Evolutionary conservation across 768 basidiomycete species (phyloP), one percentile per base, ranked within the genome.

Genomic region (Kwoniella shandongensis): DNA sequence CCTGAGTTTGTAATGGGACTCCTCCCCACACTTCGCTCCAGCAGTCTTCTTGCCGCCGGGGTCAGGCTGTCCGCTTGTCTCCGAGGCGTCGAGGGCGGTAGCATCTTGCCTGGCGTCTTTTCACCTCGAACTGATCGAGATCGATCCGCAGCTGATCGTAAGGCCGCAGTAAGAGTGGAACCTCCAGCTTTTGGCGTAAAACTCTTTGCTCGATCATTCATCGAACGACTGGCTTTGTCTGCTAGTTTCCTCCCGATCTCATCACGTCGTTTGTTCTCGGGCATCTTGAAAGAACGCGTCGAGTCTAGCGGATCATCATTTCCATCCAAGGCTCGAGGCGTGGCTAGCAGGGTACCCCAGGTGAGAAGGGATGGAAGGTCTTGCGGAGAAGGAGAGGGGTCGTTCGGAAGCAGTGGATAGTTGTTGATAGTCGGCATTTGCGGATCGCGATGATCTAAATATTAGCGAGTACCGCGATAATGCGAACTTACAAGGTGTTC

Each of bases 281-380:
- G 81, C 54, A 99, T 83, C 35, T 83, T 85, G 78, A 97, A 99
- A 45, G 78, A 62, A 10, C 47, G 30, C 8, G 70, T 63, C 8
- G 62, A 54, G 52, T 82, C 81, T 2, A 78, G 73, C 3, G 81
- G 78, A 63, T 87, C 69, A 22, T 61, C 61, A 11, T 35, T 46
- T 11, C 66, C 60, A 40, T 67, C 61, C 17, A 98, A 82, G 4
- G 96, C 82, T 51, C 94, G 86, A 2, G 96, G 96, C 8, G 96
- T 98, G 15, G 89, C 87, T 62, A 86, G 85, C 22, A 98, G 81
- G 12, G 91, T 92, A 1, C 96, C 96, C 91, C 91, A 93, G 12
- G 96, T 99, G 88, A 98, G 91, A 15, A 99, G 83, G 65, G 97
- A 87, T 69, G 91, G 91, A 49, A 98, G 81, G 0, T 89, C 88